Evolutionary conservation across 768 basidiomycete species (phyloP).

Genomic region (Hysterangium stoloniferum): DNA sequence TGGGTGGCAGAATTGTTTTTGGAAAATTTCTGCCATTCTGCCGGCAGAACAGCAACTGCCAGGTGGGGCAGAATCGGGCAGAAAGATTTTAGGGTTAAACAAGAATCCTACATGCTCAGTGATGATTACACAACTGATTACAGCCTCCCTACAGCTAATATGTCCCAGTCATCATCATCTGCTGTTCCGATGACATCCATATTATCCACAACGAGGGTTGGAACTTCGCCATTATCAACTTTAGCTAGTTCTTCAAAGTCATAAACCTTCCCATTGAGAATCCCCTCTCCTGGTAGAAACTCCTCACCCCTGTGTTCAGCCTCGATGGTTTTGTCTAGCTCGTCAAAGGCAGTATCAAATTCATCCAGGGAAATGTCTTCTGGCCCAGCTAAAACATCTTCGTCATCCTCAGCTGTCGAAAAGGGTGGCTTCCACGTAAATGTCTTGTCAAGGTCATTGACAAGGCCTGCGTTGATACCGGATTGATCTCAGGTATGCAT

Average conservation of each 20-base stretch:
- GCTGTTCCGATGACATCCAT: too few species aligned
- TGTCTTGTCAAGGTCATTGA: not conserved
- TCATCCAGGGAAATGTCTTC: not conserved
- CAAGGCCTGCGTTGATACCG: not conserved
- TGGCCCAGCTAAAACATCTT: not conserved
- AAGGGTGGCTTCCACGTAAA: not conserved
- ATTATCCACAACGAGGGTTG: too few species aligned
- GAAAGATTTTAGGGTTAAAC: too few species aligned
- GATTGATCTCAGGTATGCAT: not conserved
- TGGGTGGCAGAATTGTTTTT: too few species aligned
- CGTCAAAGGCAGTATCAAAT: not conserved
- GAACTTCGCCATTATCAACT: not conserved
- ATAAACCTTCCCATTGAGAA: not conserved
- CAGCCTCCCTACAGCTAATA: too few species aligned
- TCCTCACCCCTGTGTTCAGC: not conserved
- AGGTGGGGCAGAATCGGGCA: too few species aligned
- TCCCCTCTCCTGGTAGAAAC: too few species aligned
- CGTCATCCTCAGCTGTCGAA: not conserved
- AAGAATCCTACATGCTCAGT: too few species aligned
- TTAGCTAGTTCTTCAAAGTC: not conserved
- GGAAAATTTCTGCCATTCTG: too few species aligned
- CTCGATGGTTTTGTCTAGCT: not conserved
- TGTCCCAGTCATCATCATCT: too few species aligned
- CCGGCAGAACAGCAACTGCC: too few species aligned
- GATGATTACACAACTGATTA: too few species aligned